These are phyloP conservation scores for Monilinia aucupariae DNA, from an alignment of 2,329 filamentous ascomycete genomes.

Conservation along the genomic window DNA sequence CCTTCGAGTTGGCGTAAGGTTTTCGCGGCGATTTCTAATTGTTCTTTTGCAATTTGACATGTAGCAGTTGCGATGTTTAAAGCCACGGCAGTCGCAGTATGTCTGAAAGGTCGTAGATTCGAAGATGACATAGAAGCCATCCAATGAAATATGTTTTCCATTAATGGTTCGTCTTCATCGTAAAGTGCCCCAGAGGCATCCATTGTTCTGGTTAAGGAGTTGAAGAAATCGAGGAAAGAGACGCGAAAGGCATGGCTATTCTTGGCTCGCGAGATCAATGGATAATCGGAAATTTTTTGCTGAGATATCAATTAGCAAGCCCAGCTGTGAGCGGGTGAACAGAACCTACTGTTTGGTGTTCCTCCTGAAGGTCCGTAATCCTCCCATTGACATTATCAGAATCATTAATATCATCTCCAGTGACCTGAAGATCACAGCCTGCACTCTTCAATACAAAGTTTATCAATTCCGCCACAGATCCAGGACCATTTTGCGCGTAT, in stretches of 20 bases:
- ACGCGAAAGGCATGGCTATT: constrained; percentile 72
- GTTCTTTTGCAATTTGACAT: constrained; percentile 64
- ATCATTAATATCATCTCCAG: constrained; percentile 78
- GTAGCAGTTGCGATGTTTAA: constrained; percentile 74
- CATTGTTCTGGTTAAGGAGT: constrained; percentile 67
- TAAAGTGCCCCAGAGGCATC: constrained; percentile 81
- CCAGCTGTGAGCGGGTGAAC: background rate
- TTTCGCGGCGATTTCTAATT: constrained; percentile 68
- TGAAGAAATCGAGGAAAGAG: constrained; percentile 72
- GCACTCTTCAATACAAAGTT: constrained; percentile 66
- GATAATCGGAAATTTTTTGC: constrained; percentile 83
- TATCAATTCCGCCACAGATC: constrained; percentile 56
- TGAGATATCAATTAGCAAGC: constrained; percentile 33
- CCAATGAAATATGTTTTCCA: constrained; percentile 89
- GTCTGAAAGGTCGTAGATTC: constrained; percentile 79
- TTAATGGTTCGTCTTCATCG: constrained; percentile 58
- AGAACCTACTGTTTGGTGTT: constrained; percentile 67
- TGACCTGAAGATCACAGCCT: constrained; percentile 75
- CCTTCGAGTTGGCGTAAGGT: constrained; percentile 72
- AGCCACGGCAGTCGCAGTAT: constrained; percentile 84
- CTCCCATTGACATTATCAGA: constrained; percentile 77
- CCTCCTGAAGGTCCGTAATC: constrained; percentile 77
- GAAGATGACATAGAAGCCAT: constrained; percentile 87
- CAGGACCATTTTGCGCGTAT: constrained; percentile 50
- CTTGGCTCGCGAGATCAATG: constrained; percentile 77